Base-by-base conservation (phyloP, 73 alveolate species). In the Urostyla sp. region DNA sequence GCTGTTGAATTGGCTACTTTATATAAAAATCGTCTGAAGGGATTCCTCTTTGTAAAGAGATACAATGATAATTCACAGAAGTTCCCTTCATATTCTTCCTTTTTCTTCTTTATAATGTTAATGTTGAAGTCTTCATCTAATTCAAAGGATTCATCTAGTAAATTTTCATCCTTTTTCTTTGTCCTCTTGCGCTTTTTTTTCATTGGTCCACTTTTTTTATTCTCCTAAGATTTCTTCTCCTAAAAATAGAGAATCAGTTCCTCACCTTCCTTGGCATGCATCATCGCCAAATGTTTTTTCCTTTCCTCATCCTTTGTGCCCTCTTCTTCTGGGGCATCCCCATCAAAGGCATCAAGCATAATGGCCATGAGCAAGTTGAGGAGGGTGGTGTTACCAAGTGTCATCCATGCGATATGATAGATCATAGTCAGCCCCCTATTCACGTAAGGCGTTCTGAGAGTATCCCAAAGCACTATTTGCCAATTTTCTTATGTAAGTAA, bases 401-500 rank as follows among this genome's bases (percentile, higher is more conserved):
- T 82, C 16, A 97, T 94, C 99, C 99, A 97, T 2, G 92, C 80
- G 21, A 95, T 84, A 50, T 94, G 79, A 73, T 87, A 97, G 59
- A 94, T 80, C 35, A 89, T 77, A 4, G 97, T 75, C 30, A 91
- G 78, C 54, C 76, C 36, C 28, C 75, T 67, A 36, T 52, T 54
- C 0, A 88, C 94, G 26, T 31, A 15, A n/a, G 92, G 57, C 28
- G 84, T 80, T 38, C 55, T 48, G 61, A 91, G 46, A 5, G 91
- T 52, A 36, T 87, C 97, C 67, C 91, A 89, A 23, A 97, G 92
- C 38, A 92, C 63, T 27, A 82, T 76, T 75, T 97, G 86, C 99
- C 99, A 97, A 85, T 95, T 94, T 79, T 95, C 99, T 60, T 85
- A 84, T 15, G 99, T 95, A 74, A 97, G 61, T 8, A 97, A 75